Evolutionary conservation across 2,329 filamentous ascomycete species (phyloP).

Genomic region (Monilinia fructigena): DNA sequence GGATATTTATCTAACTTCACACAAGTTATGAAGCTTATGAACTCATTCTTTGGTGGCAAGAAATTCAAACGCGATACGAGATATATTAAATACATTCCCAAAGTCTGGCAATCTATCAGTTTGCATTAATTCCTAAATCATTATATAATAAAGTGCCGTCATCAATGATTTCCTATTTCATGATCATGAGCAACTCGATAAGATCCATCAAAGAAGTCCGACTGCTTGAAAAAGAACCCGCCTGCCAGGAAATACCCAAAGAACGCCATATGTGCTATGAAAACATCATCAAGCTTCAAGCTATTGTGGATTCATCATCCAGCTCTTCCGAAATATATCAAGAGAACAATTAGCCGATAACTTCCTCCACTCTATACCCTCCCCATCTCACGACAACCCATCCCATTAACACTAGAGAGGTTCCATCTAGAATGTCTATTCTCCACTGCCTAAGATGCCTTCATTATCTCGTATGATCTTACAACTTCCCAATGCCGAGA

Average conservation of each 20-base stretch:
- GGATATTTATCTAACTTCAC: no score
- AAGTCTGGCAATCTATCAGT: background rate
- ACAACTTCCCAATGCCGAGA: slow-evolving; percentile 24
- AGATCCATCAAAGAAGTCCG: background rate
- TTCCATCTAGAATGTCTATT: slow-evolving; percentile 5
- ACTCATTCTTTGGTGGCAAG: background rate
- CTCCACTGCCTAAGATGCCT: background rate
- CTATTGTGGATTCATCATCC: background rate
- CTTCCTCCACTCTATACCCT: slow-evolving; percentile 8
- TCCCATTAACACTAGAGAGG: background rate
- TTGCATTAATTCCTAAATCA: slow-evolving; percentile 26
- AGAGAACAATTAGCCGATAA: background rate
- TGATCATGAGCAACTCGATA: slow-evolving; percentile 8
- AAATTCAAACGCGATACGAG: background rate
- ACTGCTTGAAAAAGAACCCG: slow-evolving; percentile 6
- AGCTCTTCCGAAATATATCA: slow-evolving; percentile 3
- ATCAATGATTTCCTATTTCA: slow-evolving; percentile 18
- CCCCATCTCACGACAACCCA: slow-evolving; percentile 3
- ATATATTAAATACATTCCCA: background rate
- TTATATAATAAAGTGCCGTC: slow-evolving; percentile 23
- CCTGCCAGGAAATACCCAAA: slow-evolving; percentile 20
- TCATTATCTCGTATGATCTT: slow-evolving; percentile 28
- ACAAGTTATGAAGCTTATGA: no score
- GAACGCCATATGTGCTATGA: slow-evolving; percentile 17
- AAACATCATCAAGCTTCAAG: slow-evolving; percentile 9